Percentiles rank a stretch among this genome's conserved stretches.
Conservation (phyloP, 163 green algal species). For the Chlamydomonas reinhardtii region DNA sequence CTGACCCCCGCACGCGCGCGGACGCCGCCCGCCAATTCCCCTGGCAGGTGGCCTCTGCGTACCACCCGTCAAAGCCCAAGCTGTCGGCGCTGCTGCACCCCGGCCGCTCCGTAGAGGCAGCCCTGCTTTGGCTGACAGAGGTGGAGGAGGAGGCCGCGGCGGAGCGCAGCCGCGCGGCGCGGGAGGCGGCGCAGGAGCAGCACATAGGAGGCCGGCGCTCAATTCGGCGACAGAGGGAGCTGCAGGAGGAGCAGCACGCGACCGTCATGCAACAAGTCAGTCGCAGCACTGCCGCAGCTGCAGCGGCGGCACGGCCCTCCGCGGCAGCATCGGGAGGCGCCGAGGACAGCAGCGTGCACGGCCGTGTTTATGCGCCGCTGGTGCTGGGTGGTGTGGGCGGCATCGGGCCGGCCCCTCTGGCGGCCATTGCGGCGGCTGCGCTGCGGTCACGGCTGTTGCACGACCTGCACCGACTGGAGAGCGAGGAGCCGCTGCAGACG, state of each 20-base stretch:
- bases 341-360: too few species aligned
- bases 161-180: too few species aligned
- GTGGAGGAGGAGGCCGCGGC: neutral
- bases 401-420: neutral
- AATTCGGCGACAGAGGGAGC: too few species aligned
- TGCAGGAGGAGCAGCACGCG: too few species aligned
- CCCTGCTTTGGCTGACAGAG: neutral
- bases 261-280: too few species aligned
- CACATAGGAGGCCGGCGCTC: too few species aligned
- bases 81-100: conserved; percentile 14
- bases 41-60: neutral
- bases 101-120: neutral
- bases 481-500: neutral
- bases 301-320: neutral
- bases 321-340: too few species aligned
- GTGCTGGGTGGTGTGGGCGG: too few species aligned
- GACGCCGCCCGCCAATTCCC: neutral
- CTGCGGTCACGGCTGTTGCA: neutral
- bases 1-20: too few species aligned
- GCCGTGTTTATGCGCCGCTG: too few species aligned
- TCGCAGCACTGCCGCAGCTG: neutral
- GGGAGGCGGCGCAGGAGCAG: too few species aligned
- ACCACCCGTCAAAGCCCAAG: neutral
- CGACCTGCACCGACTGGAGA: neutral
- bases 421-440: neutral